Evolutionary conservation across 495 filamentous ascomycete genomes (phyloP).

Genomic region (Tetracladium marchalianum): DNA sequence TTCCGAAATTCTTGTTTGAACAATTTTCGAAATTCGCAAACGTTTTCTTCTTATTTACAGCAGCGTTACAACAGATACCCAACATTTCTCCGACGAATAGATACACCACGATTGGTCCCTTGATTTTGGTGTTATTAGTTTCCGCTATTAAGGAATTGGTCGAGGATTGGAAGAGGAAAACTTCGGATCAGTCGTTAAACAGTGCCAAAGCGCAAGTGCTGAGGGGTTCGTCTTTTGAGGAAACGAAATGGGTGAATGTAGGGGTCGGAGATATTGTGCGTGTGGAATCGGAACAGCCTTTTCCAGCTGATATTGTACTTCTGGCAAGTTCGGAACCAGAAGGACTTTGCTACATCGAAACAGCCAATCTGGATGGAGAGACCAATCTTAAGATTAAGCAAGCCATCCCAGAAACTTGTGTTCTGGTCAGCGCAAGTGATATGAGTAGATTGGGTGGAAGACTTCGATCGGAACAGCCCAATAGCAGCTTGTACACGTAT

Average conservation of each 20-base stretch:
- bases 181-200: conserved; percentile 81
- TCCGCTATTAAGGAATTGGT: conserved; percentile 92
- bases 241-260: conserved; percentile 88
- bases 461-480: conserved; percentile 91
- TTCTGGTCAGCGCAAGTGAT: conserved; percentile 78
- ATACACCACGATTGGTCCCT: conserved; percentile 92
- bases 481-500: conserved; percentile 97
- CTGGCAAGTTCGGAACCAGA: conserved; percentile 95
- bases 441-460: conserved; percentile 79
- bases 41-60: conserved; percentile 98
- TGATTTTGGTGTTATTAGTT: conserved; percentile 79
- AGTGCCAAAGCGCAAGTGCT: conserved; percentile 78
- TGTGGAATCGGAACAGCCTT: conserved; percentile 92
- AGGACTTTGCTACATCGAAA: conserved; percentile 98
- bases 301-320: conserved; percentile 88
- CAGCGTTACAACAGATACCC: conserved; percentile 90
- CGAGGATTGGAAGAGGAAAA: conserved; percentile 86
- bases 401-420: conserved; percentile 85
- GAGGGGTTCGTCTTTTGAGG: conserved; percentile 73
- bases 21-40: conserved; percentile 99
- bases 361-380: conserved; percentile 94
- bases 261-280: conserved; percentile 89
- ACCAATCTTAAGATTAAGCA: conserved; percentile 99
- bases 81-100: conserved; percentile 87
- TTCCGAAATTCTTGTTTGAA: conserved; percentile 96